Conservation (phyloP, 352 stramenopile genomes). For the Phytophthora citrophthora region DNA sequence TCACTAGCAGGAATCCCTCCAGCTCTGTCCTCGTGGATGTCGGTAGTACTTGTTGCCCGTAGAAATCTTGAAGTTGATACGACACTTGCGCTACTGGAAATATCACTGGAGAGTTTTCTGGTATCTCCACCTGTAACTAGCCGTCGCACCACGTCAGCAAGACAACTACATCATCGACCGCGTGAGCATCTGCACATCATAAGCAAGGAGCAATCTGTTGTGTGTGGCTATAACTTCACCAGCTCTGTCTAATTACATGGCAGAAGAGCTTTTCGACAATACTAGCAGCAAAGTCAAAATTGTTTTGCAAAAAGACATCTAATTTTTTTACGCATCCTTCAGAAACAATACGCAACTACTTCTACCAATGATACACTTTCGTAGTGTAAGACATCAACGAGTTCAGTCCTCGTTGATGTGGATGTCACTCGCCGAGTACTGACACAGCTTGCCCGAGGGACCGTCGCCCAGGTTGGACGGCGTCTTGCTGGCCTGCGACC, state of each 20-base stretch:
- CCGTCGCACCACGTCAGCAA: no score
- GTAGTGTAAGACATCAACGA: slow-evolving; percentile 10
- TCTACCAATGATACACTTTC: neutral
- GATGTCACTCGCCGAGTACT: slow-evolving; percentile 22
- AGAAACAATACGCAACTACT: neutral
- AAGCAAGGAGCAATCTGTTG: no score
- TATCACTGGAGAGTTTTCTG: neutral
- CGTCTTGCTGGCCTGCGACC: slow-evolving; percentile 22
- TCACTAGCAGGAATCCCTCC: neutral
- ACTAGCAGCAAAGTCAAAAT: no score
- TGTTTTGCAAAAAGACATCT: neutral
- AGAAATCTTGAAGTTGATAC: neutral
- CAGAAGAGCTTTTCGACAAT: no score
- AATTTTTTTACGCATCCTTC: neutral
- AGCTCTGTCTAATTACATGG: no score
- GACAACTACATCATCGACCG: no score
- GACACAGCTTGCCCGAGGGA: slow-evolving; percentile 17
- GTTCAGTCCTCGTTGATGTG: slow-evolving; percentile 30
- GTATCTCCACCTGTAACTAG: neutral
- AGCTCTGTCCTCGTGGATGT: neutral
- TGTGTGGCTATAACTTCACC: no score
- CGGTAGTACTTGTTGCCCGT: neutral
- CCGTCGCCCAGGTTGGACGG: slow-evolving; percentile 23
- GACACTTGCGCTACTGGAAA: neutral
- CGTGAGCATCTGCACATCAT: no score